Evolutionary conservation across 192 early-diverging fungal species (phyloP), one percentile per base, ranked within the genome.

Genomic region (Obelidium mucronatum): DNA sequence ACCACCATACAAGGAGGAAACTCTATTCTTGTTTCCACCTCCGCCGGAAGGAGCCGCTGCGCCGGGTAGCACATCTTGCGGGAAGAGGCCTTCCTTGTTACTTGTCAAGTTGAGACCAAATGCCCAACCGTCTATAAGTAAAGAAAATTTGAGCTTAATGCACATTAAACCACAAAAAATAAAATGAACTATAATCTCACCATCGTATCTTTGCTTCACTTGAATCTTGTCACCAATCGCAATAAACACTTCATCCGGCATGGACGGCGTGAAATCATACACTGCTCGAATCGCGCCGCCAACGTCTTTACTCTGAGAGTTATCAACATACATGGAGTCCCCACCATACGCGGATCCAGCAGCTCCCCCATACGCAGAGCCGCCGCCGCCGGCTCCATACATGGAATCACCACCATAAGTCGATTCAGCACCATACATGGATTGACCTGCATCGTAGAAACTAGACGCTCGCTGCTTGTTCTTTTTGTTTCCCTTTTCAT

Each of bases 11-110:
- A 72, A 13, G 1, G 37, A 42, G 34, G 70, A 72, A 11, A 54
- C 37, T 19, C 70, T 59, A 37, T 72, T 72, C 44, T 55, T 72
- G 26, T 53, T 54, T 72, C 40, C 37, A 3, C 24, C 53, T n/a
- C 24, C 54, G 8, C 40, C 70, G 31, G 11, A 52, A 22, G 26
- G 33, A 31, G 24, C 31, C 4, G 28, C 35, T 6, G 36, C 40
- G 19, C 53, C 70, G 24, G 70, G 70, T 8, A 72, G 55, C 4
- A 22, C 19, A 58, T 72, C 85, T 5, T 85, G 67, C 30, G 86
- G 86, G 79, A 86, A 87, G 61, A 68, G 61, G 6, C 86, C 86
- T 40, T 77, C 81, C 74, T 81, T 62, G 19, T 82, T 80, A n/a
- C 84, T 82, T 36, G 70, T 80, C 75, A 81, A 60, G 78, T 87